Base-by-base conservation (phyloP, 805 yeast genomes). In the Candida schatavii region DNA sequence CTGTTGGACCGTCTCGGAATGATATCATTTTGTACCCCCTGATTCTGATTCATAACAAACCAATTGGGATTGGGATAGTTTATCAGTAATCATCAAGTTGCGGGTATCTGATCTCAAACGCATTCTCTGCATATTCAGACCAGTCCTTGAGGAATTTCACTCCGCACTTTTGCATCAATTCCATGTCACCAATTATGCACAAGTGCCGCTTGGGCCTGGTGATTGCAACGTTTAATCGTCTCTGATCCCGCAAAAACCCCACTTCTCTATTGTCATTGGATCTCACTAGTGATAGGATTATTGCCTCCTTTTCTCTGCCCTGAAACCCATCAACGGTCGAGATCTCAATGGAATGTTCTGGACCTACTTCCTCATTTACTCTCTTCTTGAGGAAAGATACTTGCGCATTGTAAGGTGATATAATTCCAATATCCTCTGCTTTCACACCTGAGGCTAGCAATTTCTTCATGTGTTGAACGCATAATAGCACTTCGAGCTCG, bases 251-350 rank as follows among this genome's bases (percentile, higher is more conserved):
- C 41, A 93, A 65, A 55, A 91, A 93, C 7, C 98, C 98, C 36
- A 90, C 83, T 40, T 83, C 86, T 26, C 72, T 60, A 2, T 64
- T 52, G 17, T 76, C 82, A 58, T 91, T 91, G 30, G 93, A 83
- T 48, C 99, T 71, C 2, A 91, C 97, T 41, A 91, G 61, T 2
- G 93, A 75, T 10, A 93, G 64, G 1, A 91, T 73, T 5, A 91
- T 88, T 0, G 81, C 83, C 52, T 90, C 95, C 59, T 91, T 93
- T 56, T 91, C 99, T 46, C 97, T 70, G 1, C 99, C 99, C 66
- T 91, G 99, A 55, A 91, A 93, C 1, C 97, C 97, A 64, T 91
- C 99, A 3, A 91, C 91, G 0, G 97, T 88, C 3, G 95, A 80
- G 0, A 90, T 77, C 55, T 91, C 98, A 4, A 91, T 66, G 2